phyloP scores from a whole-genome alignment of 1,139 yeast genomes.

The Geotrichum bryndzae region DNA sequence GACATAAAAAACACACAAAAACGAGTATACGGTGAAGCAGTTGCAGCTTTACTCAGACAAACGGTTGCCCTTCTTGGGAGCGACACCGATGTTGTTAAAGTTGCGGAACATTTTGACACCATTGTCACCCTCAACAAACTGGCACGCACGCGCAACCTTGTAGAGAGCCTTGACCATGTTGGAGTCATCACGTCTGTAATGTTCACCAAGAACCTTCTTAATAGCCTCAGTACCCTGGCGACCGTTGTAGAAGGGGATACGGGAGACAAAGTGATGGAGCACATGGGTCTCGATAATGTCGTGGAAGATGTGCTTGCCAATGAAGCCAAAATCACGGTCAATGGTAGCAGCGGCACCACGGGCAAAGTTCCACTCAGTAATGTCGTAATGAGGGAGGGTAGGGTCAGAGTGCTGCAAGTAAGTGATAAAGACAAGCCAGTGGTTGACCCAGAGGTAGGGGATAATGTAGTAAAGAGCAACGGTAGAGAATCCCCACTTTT shows the following conservation, averaged over 20 bases:
- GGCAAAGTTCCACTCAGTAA: conserved; percentile 74
- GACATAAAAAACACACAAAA: conserved; percentile 8
- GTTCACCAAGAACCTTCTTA: conserved; percentile 75
- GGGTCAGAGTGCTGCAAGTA: conserved; percentile 83
- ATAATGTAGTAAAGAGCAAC: conserved; percentile 65
- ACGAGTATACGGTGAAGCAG: conserved; percentile 6
- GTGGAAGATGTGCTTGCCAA: conserved; percentile 77
- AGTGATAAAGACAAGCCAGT: conserved; percentile 84
- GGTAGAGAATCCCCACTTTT: conserved; percentile 56
- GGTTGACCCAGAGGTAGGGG: conserved; percentile 79
- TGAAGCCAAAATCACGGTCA: conserved; percentile 76
- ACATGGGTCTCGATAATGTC: conserved; percentile 89
- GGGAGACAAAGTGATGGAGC: conserved; percentile 74
- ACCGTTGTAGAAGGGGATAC: conserved; percentile 83
- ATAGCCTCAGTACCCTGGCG: conserved; percentile 75
- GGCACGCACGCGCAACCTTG: conserved; percentile 67
- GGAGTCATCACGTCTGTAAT: conserved; percentile 60
- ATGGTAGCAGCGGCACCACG: conserved; percentile 86
- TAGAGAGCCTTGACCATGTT: conserved; percentile 71
- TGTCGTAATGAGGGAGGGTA: conserved; percentile 70
- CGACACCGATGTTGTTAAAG: conserved; percentile 50
- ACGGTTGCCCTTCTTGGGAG: conserved; percentile 22
- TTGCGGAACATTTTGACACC: conserved; percentile 79
- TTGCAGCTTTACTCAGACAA: conserved; percentile 7
- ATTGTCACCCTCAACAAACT: conserved; percentile 74